Base-by-base conservation (phyloP, 352 stramenopile genomes). In the Phytophthora tentaculata region DNA sequence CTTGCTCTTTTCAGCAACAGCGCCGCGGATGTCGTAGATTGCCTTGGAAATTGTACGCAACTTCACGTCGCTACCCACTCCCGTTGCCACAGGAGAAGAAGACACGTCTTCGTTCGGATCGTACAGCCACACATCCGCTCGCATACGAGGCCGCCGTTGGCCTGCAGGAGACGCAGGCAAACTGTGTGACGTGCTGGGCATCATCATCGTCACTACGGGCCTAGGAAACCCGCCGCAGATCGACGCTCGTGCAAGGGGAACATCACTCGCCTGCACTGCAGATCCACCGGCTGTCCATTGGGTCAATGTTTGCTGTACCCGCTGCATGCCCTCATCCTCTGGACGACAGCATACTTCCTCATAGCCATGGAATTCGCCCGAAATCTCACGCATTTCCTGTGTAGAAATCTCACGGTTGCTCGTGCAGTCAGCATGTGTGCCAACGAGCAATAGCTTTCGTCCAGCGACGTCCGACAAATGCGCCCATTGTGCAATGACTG, bases 1-100 rank as follows among this genome's bases (percentile, higher is more conserved):
- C 63, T 88, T 90, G 57, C 69, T 77, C 53, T 88, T 89, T 50
- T 89, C 81, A 56, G 77, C 67, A 17, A 83, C 77, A 7, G 85
- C 85, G 16, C 76, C 79, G 17, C 85, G 83, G 48, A 94, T 91
- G 52, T 92, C 83, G 48, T 87, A 94, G 23, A 94, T 86, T 14
- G 85, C 85, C 56, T 81, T 80, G 16, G 85, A 90, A 64, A 94
- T 92, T 12, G 83, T 83, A 5, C 82, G 78, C n/a, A 94, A 59
- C 66, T 89, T 88, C 53, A 91, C 77, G 44, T 94, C 85, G 23
- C 80, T 62, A 24, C 61, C 48, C 23, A 55, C 51, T 1, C 24
- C 52, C 29, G 24, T 43, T 17, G 49, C 61, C 12, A 64, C 22
- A 23, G 68, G 48, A 17, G 52, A 66, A 19, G 69, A 65, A 20